phyloP scores from a whole-genome alignment of 352 stramenopile genomes.

The Pythium chondricola region DNA sequence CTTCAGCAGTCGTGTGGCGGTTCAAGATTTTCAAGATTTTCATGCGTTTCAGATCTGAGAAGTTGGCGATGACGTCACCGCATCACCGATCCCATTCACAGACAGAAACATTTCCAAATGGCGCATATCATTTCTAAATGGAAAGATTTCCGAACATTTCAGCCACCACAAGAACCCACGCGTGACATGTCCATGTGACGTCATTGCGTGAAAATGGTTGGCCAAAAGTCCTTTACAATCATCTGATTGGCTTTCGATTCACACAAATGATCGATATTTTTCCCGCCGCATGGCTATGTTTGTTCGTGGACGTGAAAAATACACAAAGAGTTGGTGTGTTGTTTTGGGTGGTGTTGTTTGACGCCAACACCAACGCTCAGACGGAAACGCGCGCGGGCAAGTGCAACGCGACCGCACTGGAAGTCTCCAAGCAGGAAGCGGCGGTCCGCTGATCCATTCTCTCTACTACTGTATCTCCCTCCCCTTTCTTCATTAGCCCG shows the following conservation, averaged over 20 bases:
- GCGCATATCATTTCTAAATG: too few species aligned
- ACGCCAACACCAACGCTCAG: not conserved
- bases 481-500: slow-evolving; percentile 1
- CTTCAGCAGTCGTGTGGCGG: too few species aligned
- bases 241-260: too few species aligned
- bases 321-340: not conserved
- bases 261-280: not conserved
- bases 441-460: not conserved
- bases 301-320: not conserved
- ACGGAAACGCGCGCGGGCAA: not conserved
- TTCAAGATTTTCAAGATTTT: too few species aligned
- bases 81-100: not conserved
- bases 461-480: too few species aligned
- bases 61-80: not conserved
- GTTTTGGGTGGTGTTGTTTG: slow-evolving; percentile 1
- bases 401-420: not conserved
- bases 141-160: too few species aligned
- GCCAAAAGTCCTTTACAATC: too few species aligned
- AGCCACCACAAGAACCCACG: too few species aligned
- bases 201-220: too few species aligned
- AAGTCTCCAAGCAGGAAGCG: not conserved
- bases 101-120: too few species aligned
- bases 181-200: too few species aligned
- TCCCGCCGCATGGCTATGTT: not conserved
- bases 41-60: too few species aligned